phyloP scores from a whole-genome alignment of 2,329 filamentous ascomycete species.

The Claviceps pazoutovae region DNA sequence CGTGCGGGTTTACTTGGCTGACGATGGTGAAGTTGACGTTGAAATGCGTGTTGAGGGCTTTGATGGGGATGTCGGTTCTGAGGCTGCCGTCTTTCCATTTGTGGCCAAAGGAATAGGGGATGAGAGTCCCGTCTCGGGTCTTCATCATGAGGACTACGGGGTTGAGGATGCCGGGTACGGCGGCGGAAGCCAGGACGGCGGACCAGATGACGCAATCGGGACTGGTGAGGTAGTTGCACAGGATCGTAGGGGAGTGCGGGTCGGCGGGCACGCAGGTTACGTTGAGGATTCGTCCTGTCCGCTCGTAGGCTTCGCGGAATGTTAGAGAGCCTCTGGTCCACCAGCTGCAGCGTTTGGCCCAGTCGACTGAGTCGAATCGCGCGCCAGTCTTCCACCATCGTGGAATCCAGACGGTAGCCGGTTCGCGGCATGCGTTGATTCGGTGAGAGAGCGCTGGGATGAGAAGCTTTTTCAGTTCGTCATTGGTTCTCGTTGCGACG shows the following conservation, averaged over 20 bases:
- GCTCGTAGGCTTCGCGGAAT: slow-evolving; percentile 85
- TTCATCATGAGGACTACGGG: slow-evolving; percentile 91
- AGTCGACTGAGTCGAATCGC: slow-evolving; percentile 84
- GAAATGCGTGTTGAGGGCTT: slow-evolving; percentile 88
- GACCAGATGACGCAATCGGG: slow-evolving; percentile 99
- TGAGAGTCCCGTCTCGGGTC: slow-evolving; percentile 58
- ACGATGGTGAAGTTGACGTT: slow-evolving; percentile 97
- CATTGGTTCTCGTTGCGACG: slow-evolving; percentile 78
- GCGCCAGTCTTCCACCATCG: slow-evolving; percentile 91
- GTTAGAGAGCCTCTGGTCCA: slow-evolving; percentile 85
- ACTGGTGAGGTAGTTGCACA: slow-evolving; percentile 88
- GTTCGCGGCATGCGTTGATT: slow-evolving; percentile 76
- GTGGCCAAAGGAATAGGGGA: slow-evolving; percentile 90
- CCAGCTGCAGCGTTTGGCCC: slow-evolving; percentile 77
- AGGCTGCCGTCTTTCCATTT: slow-evolving; percentile 98
- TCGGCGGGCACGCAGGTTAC: slow-evolving; percentile 93
- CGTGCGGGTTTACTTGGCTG: slow-evolving; percentile 83
- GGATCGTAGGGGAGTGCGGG: slow-evolving; percentile 79
- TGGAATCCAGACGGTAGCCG: slow-evolving; percentile 58
- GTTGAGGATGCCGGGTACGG: slow-evolving; percentile 90
- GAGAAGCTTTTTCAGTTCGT: slow-evolving; percentile 73
- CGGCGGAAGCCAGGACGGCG: slow-evolving; percentile 84
- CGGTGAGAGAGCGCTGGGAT: slow-evolving; percentile 74
- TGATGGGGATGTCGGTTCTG: slow-evolving; percentile 88
- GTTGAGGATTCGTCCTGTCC: slow-evolving; percentile 88